Evolutionary conservation across 371 early-diverging fungal genomes (phyloP), one percentile per base, ranked within the genome.

Genomic region (Mortierella sp.): DNA sequence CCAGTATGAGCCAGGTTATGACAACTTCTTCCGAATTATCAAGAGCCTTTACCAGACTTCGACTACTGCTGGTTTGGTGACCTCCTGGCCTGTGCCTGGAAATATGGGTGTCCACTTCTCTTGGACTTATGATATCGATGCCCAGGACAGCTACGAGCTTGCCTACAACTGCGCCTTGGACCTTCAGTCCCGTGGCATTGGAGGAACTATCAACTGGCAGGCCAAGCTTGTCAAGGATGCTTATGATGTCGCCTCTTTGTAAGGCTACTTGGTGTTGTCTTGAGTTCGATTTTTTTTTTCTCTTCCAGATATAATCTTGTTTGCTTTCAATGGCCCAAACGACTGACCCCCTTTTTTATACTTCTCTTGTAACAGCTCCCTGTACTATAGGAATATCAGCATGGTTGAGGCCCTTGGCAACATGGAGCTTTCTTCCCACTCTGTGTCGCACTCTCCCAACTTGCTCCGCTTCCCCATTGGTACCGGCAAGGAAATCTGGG

Each of bases 1-100:
- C n/a, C 52, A 64, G 65, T 71, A 71, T 48, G 71, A 71, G n/a
- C 71, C 71, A 21, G 71, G 71, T n/a, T 71, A 71, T 43, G 71
- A 71, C 46, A 71, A 53, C 65, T 53, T 71, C 29, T 53, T 71
- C 57, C 71, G 71, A 25, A 29, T 71, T 19, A 64, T 71, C 56
- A 71, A 71, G 60, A 29, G 28, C 28, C 55, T 71, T 9, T 71
- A 71, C 55, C n/a, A 2, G 29, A 57, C 62, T 1, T 55, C 71
- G 1, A 71, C 64, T 5, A 1, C 71, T 0, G 47, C 64, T 56
- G 71, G 71, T n/a, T 61, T 65, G 29, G 66, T 71, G 4, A 71
- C 71, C 5, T 60, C 60, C 25, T 71, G 71, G 71, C 71, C 71
- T 12, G 71, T 71, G 16, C 71, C 71, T 23, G 66, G 65, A 19